Conservation (phyloP, 2,329 filamentous ascomycete genomes). For the Aurifilum marmelostoma region DNA sequence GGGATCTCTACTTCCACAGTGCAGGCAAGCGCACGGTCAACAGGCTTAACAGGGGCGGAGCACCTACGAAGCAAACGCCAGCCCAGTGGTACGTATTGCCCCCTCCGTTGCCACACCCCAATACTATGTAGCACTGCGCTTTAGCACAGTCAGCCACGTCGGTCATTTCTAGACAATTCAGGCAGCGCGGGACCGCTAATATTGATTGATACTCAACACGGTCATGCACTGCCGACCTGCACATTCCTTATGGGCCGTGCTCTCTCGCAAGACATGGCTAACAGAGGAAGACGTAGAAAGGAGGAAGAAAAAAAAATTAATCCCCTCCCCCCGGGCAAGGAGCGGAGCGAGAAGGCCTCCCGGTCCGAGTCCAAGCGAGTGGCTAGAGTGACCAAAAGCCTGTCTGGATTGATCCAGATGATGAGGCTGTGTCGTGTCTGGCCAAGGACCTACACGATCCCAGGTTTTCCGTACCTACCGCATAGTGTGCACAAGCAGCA, state of each 20-base stretch:
- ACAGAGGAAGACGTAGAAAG: too few species aligned
- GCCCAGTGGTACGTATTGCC: not conserved
- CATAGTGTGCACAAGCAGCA: not conserved
- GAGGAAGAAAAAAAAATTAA: not conserved
- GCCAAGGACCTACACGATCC: not conserved
- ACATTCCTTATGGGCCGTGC: not conserved
- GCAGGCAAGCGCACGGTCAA: not conserved
- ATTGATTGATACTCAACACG: not conserved
- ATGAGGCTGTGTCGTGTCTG: not conserved
- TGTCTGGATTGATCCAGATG: not conserved
- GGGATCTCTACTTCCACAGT: not conserved
- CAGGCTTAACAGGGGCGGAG: not conserved
- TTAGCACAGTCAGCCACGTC: not conserved
- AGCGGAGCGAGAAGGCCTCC: not conserved
- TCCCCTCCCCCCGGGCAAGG: not conserved
- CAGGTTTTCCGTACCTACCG: not conserved
- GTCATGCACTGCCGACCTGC: not conserved
- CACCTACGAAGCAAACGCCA: not conserved
- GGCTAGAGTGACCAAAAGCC: not conserved
- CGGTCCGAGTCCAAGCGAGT: not conserved
- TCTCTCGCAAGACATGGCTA: not conserved
- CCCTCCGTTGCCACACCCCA: not conserved
- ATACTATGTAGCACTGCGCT: not conserved
- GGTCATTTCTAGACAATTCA: not conserved
- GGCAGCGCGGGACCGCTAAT: not conserved